These are phyloP conservation scores for Pontederia crassipes DNA, from an alignment of 176 grass and related monocot species.

Conservation along the genomic window DNA sequence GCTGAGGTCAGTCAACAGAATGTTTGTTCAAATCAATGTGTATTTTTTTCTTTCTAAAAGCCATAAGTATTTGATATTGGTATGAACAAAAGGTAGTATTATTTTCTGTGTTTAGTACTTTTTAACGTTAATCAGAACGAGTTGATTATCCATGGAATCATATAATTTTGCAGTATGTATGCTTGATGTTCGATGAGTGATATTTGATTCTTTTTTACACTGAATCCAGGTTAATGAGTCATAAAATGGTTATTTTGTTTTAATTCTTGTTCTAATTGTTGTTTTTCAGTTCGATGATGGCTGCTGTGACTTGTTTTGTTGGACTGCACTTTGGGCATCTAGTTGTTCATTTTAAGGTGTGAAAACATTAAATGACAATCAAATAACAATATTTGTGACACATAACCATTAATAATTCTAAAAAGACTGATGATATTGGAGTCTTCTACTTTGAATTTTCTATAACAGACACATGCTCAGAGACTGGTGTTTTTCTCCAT, in stretches of 20 bases:
- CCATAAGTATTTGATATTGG: too few species aligned
- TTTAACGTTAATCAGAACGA: too few species aligned
- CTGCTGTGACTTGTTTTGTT: slow-evolving; percentile 73
- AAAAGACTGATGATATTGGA: slow-evolving; percentile 1
- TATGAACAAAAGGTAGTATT: too few species aligned
- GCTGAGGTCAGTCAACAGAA: slow-evolving; percentile 40
- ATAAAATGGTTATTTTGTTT: slow-evolving; percentile 4
- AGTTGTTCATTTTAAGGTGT: slow-evolving; percentile 69
- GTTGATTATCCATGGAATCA: too few species aligned
- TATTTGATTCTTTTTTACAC: background rate
- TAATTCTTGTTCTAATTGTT: slow-evolving; percentile 12
- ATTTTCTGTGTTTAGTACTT: too few species aligned
- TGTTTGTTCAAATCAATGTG: too few species aligned
- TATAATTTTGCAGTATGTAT: background rate
- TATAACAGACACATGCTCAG: slow-evolving; percentile 48
- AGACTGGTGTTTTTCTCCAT: slow-evolving; percentile 59
- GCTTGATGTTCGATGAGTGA: background rate
- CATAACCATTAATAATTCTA: slow-evolving; percentile 2
- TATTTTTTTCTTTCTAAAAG: too few species aligned
- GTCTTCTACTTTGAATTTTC: background rate
- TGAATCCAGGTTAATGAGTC: background rate
- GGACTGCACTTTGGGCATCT: slow-evolving; percentile 88
- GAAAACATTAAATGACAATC: slow-evolving; percentile 1
- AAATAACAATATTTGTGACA: background rate
- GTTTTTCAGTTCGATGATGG: slow-evolving; percentile 58